Evolutionary conservation across 495 filamentous ascomycete species (phyloP), one percentile per base, ranked within the genome.

Genomic region (Gamarada debralockiae): DNA sequence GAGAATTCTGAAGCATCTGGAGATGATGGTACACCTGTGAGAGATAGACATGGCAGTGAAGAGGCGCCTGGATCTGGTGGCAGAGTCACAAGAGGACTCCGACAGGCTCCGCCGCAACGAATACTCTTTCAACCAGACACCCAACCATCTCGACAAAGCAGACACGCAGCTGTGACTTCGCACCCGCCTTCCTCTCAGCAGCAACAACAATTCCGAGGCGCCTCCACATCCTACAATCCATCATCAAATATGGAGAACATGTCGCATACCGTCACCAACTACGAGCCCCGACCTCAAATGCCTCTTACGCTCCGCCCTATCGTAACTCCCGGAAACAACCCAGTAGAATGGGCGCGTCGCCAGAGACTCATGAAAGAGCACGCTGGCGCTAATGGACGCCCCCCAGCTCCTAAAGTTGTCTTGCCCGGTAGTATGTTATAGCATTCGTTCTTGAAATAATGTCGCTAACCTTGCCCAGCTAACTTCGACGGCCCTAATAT

Each of bases 91-190:
- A 74, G 85, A 67, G 84, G 87, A 54, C 75, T 93, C 45, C 76
- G 89, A 43, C 87, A 90, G 62, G 84, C 84, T 18, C 89, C 89
- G 27, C 84, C 89, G 1, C 88, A 86, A 53, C 75, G 89, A 55
- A 78, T 87, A 5, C 78, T 90, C n/a, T 93, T 90, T 69, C 86
- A 90, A 60, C 87, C 88, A 3, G 88, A 92, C 55, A 76, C 85
- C 0, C 73, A 75, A 12, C 70, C 81, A 0, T 70, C 78, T 17
- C 70, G 85, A 43, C 78, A 82, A 57, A 80, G 73, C 4, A 74
- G 86, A 42, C 77, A 83, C 45, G 60, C 72, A 2, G 74, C 78
- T 17, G 72, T 71, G n/a, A 57, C 46, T 64, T 61, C 52, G 58
- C 68, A 29, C 48, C 34, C 52, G 15, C 20, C 54, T 24, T 64